Evolutionary conservation across 805 yeast species (phyloP).

Genomic region (Kuraishia piskuri): DNA sequence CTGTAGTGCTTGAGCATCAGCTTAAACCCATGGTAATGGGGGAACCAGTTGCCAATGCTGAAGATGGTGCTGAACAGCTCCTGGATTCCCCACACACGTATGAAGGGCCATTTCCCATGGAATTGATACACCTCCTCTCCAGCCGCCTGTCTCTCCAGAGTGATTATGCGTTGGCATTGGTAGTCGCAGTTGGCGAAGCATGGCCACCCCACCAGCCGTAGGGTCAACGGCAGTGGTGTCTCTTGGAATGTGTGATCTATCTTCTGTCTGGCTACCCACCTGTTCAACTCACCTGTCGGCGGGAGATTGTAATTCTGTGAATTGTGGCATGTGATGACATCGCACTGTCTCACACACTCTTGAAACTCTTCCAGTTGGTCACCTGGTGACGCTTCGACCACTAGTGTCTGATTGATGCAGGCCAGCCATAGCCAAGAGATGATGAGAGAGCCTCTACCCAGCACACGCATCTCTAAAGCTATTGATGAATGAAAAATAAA

Average conservation of each 20-base stretch:
- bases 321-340: slow-evolving; percentile 20
- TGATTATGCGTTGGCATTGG: slow-evolving; percentile 77
- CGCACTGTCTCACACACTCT: slow-evolving; percentile 48
- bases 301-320: slow-evolving; percentile 18
- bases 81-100: slow-evolving; percentile 70
- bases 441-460: background rate
- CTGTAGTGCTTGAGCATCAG: slow-evolving; percentile 19
- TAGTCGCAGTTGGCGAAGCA: slow-evolving; percentile 84
- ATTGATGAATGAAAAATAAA: background rate
- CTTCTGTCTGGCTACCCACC: slow-evolving; percentile 20
- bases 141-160: slow-evolving; percentile 37
- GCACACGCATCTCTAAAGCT: background rate
- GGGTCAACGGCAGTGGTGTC: slow-evolving; percentile 30
- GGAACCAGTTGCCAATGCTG: slow-evolving; percentile 60
- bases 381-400: slow-evolving; percentile 43
- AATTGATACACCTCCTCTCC: slow-evolving; percentile 67
- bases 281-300: slow-evolving; percentile 10
- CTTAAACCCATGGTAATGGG: slow-evolving; percentile 45
- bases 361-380: slow-evolving; percentile 50
- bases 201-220: slow-evolving; percentile 56
- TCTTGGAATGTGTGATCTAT: slow-evolving; percentile 26
- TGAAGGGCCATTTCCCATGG: slow-evolving; percentile 98
- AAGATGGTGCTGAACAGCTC: slow-evolving; percentile 77
- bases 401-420: background rate
- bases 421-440: background rate